These are phyloP conservation scores for Lactarius indigo DNA, from an alignment of 768 basidiomycete species.

Conservation along the genomic window DNA sequence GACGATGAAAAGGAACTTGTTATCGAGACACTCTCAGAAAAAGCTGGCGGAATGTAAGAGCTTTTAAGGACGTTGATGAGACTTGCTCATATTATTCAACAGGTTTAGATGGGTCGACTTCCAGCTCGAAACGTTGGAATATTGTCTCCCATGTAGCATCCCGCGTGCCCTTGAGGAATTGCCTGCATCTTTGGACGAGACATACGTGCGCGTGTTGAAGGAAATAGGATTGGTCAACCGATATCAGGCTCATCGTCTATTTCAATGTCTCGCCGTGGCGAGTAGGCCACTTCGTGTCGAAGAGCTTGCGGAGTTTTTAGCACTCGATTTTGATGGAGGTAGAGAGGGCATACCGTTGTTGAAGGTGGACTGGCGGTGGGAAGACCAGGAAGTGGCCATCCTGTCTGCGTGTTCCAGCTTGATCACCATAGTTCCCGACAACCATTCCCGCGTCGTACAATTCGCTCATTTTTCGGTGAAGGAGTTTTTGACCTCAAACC, in stretches of 20 bases:
- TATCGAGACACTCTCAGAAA: too few species aligned
- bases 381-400: not conserved
- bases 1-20: too few species aligned
- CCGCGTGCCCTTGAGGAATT: not conserved
- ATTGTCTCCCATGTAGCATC: not conserved
- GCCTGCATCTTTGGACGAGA: not conserved
- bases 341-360: not conserved
- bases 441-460: not conserved
- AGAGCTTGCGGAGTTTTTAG: not conserved
- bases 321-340: not conserved
- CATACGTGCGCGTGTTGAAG: not conserved
- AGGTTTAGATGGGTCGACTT: not conserved
- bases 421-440: rapidly evolving
- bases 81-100: not conserved
- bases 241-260: not conserved
- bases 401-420: not conserved
- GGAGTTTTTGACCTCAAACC: not conserved
- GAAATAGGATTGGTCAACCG: not conserved
- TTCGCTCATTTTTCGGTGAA: not conserved
- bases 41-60: too few species aligned
- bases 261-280: not conserved
- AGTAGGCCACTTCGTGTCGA: not conserved
- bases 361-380: not conserved
- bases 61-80: not conserved
- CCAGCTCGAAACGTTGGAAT: not conserved